Evolutionary conservation across 768 basidiomycete species (phyloP).

Genomic region (Peribolospora baueri): DNA sequence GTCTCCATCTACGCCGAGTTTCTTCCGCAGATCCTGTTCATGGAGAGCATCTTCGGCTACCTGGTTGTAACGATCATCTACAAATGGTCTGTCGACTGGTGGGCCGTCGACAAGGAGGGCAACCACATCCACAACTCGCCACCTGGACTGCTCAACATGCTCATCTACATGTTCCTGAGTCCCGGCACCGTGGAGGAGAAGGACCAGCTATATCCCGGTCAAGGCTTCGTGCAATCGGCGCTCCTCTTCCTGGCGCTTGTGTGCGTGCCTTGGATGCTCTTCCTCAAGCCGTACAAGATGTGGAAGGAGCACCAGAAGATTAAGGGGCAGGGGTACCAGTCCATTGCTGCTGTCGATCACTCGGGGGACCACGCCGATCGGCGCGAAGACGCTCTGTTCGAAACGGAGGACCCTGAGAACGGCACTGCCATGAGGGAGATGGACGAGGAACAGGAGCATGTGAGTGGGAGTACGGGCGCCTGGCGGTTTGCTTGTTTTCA

Average conservation of each 20-base stretch:
- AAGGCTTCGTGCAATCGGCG: conserved; percentile 56
- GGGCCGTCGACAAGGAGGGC: conserved; percentile 23
- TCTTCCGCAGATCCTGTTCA: conserved; percentile 87
- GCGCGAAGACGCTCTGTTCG: conserved; percentile 18
- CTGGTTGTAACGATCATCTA: conserved; percentile 79
- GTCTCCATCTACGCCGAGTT: conserved; percentile 83
- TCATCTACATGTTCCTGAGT: conserved; percentile 84
- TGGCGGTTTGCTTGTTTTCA: no score
- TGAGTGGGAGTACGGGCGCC: no score
- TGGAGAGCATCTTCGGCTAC: conserved; percentile 95
- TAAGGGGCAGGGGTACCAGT: conserved; percentile 61
- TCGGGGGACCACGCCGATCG: conserved; percentile 35
- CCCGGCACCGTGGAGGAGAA: conserved; percentile 36
- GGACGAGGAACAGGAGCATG: conserved; percentile 31
- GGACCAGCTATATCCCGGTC: conserved; percentile 59
- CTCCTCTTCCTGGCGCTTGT: conserved; percentile 51
- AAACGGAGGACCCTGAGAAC: conserved; percentile 20
- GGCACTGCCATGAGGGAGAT: conserved; percentile 28
- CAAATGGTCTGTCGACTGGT: conserved; percentile 95
- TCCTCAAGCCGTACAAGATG: conserved; percentile 69
- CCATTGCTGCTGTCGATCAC: conserved; percentile 18
- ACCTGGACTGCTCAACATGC: conserved; percentile 72
- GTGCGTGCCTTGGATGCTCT: conserved; percentile 87
- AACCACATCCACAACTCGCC: conserved; percentile 27
- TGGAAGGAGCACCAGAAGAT: conserved; percentile 75